Conservation (phyloP, 2,329 filamentous ascomycete species). For the Allantophomopsis lycopodina region DNA sequence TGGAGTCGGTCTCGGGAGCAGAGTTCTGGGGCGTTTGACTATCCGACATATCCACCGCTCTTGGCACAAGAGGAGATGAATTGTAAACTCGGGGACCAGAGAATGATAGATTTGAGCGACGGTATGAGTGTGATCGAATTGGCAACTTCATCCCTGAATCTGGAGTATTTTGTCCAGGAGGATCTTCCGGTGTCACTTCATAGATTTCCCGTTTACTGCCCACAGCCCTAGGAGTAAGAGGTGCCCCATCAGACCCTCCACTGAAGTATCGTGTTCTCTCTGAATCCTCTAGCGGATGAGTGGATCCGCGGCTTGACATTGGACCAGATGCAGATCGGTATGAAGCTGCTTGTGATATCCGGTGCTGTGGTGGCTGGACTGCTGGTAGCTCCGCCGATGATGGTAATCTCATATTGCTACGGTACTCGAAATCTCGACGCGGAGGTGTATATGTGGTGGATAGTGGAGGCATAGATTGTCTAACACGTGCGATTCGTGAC, state of each 20-base stretch:
- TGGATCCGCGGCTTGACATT: not conserved
- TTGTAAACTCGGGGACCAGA: slow-evolving; percentile 22
- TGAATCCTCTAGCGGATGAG: not conserved
- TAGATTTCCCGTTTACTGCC: too few relatives aligned
- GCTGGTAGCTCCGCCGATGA: not conserved
- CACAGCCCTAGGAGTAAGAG: too few relatives aligned
- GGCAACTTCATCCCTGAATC: slow-evolving; percentile 8
- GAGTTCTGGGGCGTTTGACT: slow-evolving; percentile 27
- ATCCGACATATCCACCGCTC: slow-evolving; percentile 25
- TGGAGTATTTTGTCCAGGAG: slow-evolving; percentile 2
- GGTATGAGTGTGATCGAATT: slow-evolving; percentile 12
- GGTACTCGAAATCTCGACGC: slow-evolving; percentile 1
- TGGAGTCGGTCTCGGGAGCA: slow-evolving; percentile 67
- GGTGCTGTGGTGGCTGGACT: not conserved
- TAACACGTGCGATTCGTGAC: slow-evolving; percentile 3
- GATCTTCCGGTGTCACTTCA: too few relatives aligned
- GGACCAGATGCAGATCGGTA: too few relatives aligned
- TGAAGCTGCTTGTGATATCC: not conserved
- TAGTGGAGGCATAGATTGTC: not conserved
- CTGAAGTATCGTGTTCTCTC: not conserved
- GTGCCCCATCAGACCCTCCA: too few relatives aligned
- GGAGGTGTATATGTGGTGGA: not conserved
- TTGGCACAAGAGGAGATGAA: slow-evolving; percentile 44
- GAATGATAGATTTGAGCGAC: slow-evolving; percentile 18
- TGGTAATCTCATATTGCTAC: too few relatives aligned